Evolutionary conservation across 768 basidiomycete genomes (phyloP).

Genomic region (Russula brevipes): DNA sequence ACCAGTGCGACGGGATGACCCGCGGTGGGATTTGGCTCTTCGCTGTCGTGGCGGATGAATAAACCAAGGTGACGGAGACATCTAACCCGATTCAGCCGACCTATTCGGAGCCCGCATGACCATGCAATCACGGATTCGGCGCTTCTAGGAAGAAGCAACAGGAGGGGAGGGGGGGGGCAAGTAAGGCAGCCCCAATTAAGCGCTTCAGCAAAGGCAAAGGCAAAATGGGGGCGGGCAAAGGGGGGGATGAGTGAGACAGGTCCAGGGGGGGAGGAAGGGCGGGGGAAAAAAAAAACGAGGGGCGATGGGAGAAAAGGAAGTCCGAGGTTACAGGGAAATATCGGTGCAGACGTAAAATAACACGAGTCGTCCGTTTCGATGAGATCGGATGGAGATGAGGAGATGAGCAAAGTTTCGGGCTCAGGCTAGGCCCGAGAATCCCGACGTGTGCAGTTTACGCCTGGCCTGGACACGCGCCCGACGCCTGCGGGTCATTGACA

Average conservation of each 20-base stretch:
- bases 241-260: too few relatives aligned
- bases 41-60: neutral
- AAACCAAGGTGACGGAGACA: neutral
- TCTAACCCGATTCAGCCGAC: neutral
- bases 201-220: too few relatives aligned
- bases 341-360: constrained; percentile 8
- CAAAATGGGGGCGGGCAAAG: too few relatives aligned
- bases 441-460: neutral
- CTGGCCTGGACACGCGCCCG: too few relatives aligned
- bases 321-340: neutral
- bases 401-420: neutral
- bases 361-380: constrained; percentile 4
- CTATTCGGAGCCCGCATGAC: neutral
- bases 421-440: neutral
- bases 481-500: neutral
- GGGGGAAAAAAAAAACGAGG: neutral
- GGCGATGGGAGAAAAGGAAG: neutral
- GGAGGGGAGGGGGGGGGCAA: too few relatives aligned
- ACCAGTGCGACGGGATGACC: neutral
- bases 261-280: too few relatives aligned
- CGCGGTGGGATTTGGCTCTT: neutral
- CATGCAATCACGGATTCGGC: neutral
- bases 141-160: too few relatives aligned
- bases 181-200: too few relatives aligned
- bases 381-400: neutral